Percentiles rank a stretch among this genome's conserved stretches.
Conservation (phyloP, 192 early-diverging fungal species). For the Coemansia sp. region DNA sequence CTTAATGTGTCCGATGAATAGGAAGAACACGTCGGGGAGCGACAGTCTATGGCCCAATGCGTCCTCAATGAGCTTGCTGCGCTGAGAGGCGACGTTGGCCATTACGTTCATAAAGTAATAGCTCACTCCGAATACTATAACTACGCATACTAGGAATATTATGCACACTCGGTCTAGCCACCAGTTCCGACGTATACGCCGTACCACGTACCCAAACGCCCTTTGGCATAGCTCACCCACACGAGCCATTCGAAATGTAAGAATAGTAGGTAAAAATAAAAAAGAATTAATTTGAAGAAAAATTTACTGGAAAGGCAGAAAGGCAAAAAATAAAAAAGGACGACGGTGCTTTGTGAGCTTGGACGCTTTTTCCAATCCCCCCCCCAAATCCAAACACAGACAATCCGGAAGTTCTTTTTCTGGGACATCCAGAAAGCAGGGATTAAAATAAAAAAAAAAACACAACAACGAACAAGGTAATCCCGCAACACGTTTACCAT, state of each 20-base stretch:
- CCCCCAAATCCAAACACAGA: neutral
- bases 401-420: neutral
- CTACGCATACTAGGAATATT: conserved; percentile 24
- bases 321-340: neutral
- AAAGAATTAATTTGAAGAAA: neutral
- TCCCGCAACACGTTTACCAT: neutral
- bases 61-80: conserved; percentile 50
- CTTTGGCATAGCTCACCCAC: conserved; percentile 9
- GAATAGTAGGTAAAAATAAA: neutral
- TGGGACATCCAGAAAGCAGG: neutral
- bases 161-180: conserved; percentile 51
- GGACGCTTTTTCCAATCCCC: neutral
- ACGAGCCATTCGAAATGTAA: neutral
- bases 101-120: conserved; percentile 64
- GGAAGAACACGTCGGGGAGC: conserved; percentile 59
- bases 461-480: neutral
- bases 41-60: conserved; percentile 33
- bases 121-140: conserved; percentile 36
- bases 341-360: conserved; percentile 1
- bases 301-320: neutral
- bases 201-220: conserved; percentile 7
- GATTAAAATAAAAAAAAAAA: neutral
- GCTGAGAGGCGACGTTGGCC: conserved; percentile 63
- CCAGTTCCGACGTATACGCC: conserved; percentile 50
- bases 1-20: conserved; percentile 55